phyloP scores from a whole-genome alignment of 306 rosid species.

The Datisca glomerata region DNA sequence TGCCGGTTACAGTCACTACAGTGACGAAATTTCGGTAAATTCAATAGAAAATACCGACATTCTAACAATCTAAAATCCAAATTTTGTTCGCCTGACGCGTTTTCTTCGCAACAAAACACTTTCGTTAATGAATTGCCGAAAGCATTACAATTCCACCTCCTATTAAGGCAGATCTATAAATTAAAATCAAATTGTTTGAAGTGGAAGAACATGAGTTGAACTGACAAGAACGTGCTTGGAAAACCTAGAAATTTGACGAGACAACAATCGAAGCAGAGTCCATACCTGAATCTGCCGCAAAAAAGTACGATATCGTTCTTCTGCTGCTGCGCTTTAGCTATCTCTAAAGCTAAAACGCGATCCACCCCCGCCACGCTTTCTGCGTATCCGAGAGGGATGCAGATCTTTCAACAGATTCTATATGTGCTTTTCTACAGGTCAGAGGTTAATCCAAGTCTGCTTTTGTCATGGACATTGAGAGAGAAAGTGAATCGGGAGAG shows the following conservation, averaged over 20 bases:
- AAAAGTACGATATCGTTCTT: slow-evolving; percentile 17
- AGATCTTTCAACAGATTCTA: slow-evolving; percentile 25
- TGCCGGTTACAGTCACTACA: too few species aligned
- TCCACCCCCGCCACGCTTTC: slow-evolving; percentile 3
- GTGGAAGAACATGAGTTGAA: slow-evolving; percentile 6
- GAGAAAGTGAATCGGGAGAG: not conserved
- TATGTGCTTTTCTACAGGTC: slow-evolving; percentile 40
- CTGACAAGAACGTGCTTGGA: slow-evolving; percentile 1
- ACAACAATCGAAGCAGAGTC: slow-evolving; percentile 14
- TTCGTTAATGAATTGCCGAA: too few species aligned
- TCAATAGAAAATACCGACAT: slow-evolving; percentile 1
- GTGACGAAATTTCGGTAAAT: not conserved
- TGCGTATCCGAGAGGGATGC: slow-evolving; percentile 6
- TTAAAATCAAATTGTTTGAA: too few species aligned
- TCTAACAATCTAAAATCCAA: slow-evolving; percentile 5
- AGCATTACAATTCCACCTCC: too few species aligned
- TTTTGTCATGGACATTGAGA: too few species aligned
- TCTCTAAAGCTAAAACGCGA: slow-evolving; percentile 25
- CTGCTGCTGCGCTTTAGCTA: slow-evolving; percentile 30
- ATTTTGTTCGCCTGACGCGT: slow-evolving; percentile 2
- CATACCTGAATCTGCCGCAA: slow-evolving; percentile 38
- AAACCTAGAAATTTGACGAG: slow-evolving; percentile 27
- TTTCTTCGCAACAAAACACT: slow-evolving; percentile 12
- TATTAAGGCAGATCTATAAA: too few species aligned
- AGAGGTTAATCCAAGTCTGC: slow-evolving; percentile 21